Conservation (phyloP, 768 basidiomycete species). For the Hericium erinaceus region DNA sequence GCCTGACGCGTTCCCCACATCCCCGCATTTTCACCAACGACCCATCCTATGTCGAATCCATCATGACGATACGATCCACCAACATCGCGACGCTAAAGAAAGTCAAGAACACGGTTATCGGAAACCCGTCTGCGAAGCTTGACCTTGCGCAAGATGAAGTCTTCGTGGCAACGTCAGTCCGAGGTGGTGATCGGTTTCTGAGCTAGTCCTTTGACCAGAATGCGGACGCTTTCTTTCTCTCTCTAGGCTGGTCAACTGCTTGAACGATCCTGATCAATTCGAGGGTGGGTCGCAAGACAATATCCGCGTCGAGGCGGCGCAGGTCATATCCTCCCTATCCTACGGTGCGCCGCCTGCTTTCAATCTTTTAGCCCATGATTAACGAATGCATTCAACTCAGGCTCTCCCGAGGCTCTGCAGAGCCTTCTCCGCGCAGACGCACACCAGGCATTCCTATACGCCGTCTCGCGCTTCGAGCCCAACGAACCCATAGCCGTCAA, state of each 20-base stretch:
- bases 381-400: constrained; percentile 21
- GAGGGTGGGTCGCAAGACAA: constrained; percentile 34
- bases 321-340: constrained; percentile 64
- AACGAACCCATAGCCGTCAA: constrained; percentile 32
- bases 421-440: constrained; percentile 50
- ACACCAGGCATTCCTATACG: constrained; percentile 50
- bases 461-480: constrained; percentile 40
- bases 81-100: constrained; percentile 43
- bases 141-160: constrained; percentile 44
- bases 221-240: background rate
- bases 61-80: constrained; percentile 21
- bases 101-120: constrained; percentile 70
- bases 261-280: constrained; percentile 33
- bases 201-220: background rate
- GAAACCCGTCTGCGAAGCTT: constrained; percentile 66
- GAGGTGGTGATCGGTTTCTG: background rate
- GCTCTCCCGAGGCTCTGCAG: constrained; percentile 51
- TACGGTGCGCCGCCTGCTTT: constrained; percentile 35
- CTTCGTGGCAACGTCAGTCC: constrained; percentile 46
- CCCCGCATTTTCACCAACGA: background rate
- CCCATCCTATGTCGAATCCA: background rate
- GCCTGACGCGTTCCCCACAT: background rate
- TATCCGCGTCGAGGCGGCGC: constrained; percentile 63
- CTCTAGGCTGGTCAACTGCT: constrained; percentile 52
- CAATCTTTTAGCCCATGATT: background rate